These are phyloP conservation scores for Pilobolus umbonatus DNA, from an alignment of 192 early-diverging fungal species.

Conservation along the genomic window DNA sequence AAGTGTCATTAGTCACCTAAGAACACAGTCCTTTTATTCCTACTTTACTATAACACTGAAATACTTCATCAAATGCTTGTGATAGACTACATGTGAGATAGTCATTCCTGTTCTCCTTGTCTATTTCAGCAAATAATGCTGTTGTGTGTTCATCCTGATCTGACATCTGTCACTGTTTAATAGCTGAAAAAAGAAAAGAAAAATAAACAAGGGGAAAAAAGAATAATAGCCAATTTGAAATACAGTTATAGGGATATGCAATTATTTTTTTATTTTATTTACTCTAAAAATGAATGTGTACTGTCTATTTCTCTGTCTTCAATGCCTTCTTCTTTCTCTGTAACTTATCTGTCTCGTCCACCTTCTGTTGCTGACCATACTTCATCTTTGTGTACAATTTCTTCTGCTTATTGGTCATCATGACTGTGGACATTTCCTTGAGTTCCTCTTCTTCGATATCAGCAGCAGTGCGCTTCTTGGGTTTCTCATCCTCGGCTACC, in stretches of 20 bases:
- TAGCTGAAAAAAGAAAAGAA: background rate
- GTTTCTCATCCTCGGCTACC: conserved; percentile 47
- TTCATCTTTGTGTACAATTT: conserved; percentile 77
- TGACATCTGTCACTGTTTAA: conserved; percentile 3
- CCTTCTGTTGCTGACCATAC: conserved; percentile 65
- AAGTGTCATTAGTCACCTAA: background rate
- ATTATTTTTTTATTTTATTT: too few relatives aligned
- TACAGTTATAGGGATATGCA: background rate
- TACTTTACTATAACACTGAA: conserved; percentile 30
- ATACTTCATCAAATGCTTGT: conserved; percentile 28
- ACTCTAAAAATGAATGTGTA: background rate
- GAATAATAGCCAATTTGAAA: background rate
- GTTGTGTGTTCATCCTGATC: conserved; percentile 11
- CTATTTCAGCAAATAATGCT: conserved; percentile 20
- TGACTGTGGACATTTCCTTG: conserved; percentile 78
- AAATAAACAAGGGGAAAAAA: background rate
- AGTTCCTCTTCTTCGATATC: conserved; percentile 49
- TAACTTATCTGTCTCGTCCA: conserved; percentile 48
- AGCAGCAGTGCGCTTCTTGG: conserved; percentile 53
- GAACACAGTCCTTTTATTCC: background rate
- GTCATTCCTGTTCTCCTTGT: conserved; percentile 17
- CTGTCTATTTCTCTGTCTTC: conserved; percentile 11
- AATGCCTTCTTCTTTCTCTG: conserved; percentile 28
- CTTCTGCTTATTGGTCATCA: conserved; percentile 84
- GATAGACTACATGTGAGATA: conserved; percentile 22